Conservation (phyloP, 495 filamentous ascomycete genomes). For the Talaromyces stipitatus region DNA sequence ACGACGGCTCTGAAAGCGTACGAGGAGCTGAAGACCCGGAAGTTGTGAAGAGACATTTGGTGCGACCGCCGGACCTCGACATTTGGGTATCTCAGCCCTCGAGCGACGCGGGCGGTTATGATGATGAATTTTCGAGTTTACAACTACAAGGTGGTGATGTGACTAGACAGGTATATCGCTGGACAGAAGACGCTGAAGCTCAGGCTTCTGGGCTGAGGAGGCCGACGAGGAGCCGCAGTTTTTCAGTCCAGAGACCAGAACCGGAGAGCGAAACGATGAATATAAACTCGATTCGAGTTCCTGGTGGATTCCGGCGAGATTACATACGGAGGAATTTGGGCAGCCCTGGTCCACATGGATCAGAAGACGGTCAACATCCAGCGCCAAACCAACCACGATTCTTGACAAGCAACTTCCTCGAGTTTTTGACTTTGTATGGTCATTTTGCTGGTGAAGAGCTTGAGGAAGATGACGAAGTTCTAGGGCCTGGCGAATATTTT, state of each 20-base stretch:
- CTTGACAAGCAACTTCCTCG: slow-evolving; percentile 85
- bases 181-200: slow-evolving; percentile 74
- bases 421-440: slow-evolving; percentile 89
- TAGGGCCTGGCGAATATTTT: slow-evolving; percentile 80
- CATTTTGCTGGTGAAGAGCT: slow-evolving; percentile 96
- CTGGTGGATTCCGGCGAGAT: slow-evolving; percentile 88
- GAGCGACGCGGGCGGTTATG: slow-evolving; percentile 41
- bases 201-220: slow-evolving; percentile 39
- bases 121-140: slow-evolving; percentile 83
- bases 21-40: slow-evolving; percentile 58
- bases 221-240: slow-evolving; percentile 67
- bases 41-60: slow-evolving; percentile 73
- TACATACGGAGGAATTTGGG: slow-evolving; percentile 63
- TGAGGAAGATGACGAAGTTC: slow-evolving; percentile 87
- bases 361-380: slow-evolving; percentile 20
- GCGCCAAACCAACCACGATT: slow-evolving; percentile 49
- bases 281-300: slow-evolving; percentile 80
- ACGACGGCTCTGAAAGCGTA: slow-evolving; percentile 17
- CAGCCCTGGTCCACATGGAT: slow-evolving; percentile 48
- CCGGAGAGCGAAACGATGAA: slow-evolving; percentile 72
- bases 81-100: slow-evolving; percentile 26
- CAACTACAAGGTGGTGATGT: slow-evolving; percentile 89
- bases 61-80: slow-evolving; percentile 50
- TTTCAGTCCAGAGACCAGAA: slow-evolving; percentile 65
- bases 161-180: slow-evolving; percentile 87